A percentile compares a stretch with the other conserved stretches of the same genome.
Evolutionary conservation across 139 green algal species (phyloP).

Genomic region (Coccomyxa sp.): DNA sequence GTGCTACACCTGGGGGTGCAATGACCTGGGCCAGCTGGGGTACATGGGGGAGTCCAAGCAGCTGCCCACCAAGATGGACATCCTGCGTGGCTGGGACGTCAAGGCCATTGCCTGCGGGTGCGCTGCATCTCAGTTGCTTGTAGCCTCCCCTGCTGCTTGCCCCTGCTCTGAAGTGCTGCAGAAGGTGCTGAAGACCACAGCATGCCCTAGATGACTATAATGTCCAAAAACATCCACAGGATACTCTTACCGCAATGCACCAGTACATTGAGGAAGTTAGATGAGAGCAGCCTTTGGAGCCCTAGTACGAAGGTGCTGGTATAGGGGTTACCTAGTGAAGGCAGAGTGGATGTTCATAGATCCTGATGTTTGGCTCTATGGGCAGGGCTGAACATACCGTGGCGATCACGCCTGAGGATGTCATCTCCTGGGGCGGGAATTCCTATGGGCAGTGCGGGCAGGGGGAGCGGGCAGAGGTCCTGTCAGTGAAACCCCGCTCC

Average conservation of each 20-base stretch:
- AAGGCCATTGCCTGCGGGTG: constrained; percentile 16
- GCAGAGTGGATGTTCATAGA: too few species aligned
- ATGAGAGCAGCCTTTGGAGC: too few species aligned
- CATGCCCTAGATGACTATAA: too few species aligned
- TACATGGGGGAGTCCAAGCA: constrained; percentile 19
- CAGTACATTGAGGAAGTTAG: too few species aligned
- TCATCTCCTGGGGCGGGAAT: constrained; percentile 83
- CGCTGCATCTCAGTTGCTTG: too few species aligned
- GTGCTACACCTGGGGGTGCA: constrained; percentile 78
- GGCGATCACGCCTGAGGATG: constrained; percentile 61
- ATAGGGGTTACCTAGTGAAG: too few species aligned
- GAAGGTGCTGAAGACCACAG: too few species aligned
- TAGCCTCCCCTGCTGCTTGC: too few species aligned
- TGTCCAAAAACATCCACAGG: too few species aligned
- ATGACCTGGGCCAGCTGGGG: constrained; percentile 57
- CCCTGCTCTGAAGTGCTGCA: too few species aligned
- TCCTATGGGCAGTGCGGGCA: constrained; percentile 75
- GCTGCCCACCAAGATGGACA: constrained; percentile 49
- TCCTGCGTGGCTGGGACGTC: constrained; percentile 52
- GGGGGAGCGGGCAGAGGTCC: constrained; percentile 46
- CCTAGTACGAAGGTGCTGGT: too few species aligned
- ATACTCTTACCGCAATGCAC: too few species aligned
- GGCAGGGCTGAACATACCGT: constrained; percentile 75
- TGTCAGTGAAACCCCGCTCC: constrained; percentile 49
- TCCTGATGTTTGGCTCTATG: constrained; percentile 26